Evolutionary conservation across 805 yeast genomes (phyloP), one percentile per base, ranked within the genome.

Genomic region (Lipomyces orientalis): DNA sequence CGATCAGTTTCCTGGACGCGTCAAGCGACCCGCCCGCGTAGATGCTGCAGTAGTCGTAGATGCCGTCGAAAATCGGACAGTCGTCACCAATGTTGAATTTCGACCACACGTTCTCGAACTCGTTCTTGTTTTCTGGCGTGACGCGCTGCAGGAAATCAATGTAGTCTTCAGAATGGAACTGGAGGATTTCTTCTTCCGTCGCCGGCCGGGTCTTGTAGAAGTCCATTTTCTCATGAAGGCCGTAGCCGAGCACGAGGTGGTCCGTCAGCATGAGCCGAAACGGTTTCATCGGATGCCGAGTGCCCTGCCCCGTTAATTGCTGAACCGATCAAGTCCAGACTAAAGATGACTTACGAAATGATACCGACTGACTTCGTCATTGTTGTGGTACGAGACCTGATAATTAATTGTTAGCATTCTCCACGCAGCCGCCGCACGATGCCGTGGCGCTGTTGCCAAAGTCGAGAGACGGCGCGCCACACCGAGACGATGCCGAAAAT

Each of bases 201-300:
- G 98, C 98, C 43, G 87, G 80, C 68, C 96, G 82, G 1, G 98
- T 96, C 67, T 87, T 84, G 78, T 90, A 95, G 35, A 93, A 79
- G 76, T 95, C 98, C 97, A 94, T 91, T 72, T 88, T 85, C 74
- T 92, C 92, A 77, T 93, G 91, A 58, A 94, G 81, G 66, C 91
- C 91, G 79, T 95, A 94, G 14, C 90, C 88, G 43, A 89, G 86
- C 62, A 94, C 94, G 69, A 94, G 81, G 77, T 93, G 97, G 79
- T 94, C 98, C 0, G 99, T 94, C 57, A 94, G 84, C 93, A 93
- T 89, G 69, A 95, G 82, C 71, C 99, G 82, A 78, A 93, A 91
- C 16, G 99, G 99, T 78, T 94, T 94, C 99, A 94, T 94, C n/a
- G 99, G 99, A 79, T 94, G 99, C 68, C 88, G 86, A 1, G 91